Evolutionary conservation across 768 basidiomycete species (phyloP).

Genomic region (Mycena sanguinolenta): DNA sequence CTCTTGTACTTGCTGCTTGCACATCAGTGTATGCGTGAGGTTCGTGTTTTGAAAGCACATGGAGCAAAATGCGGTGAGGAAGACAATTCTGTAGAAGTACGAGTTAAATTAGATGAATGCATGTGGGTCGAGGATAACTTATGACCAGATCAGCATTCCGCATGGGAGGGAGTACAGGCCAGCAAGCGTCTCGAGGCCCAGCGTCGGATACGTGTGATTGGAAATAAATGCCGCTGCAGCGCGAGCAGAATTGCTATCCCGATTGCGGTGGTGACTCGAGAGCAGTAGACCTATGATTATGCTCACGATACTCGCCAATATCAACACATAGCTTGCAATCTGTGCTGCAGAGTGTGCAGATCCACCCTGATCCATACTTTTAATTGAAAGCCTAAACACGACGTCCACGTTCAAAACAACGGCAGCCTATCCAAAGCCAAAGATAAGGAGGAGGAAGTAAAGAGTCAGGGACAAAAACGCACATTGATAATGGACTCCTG

Average conservation of each 20-base stretch:
- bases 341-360: too few species aligned
- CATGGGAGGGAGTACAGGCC: constrained; percentile 69
- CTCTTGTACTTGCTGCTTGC: too few species aligned
- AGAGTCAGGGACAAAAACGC: too few species aligned
- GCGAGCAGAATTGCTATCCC: too few species aligned
- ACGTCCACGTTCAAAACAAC: constrained; percentile 74
- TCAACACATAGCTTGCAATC: too few species aligned
- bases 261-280: too few species aligned
- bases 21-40: constrained; percentile 43
- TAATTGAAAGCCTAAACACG: constrained; percentile 70
- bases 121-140: constrained; percentile 46
- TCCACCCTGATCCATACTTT: constrained; percentile 49
- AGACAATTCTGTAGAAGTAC: constrained; percentile 49
- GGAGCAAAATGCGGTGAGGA: constrained; percentile 54
- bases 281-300: too few species aligned
- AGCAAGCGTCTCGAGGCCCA: constrained; percentile 65
- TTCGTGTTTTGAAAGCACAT: constrained; percentile 48
- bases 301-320: too few species aligned
- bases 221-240: too few species aligned
- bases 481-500: too few species aligned
- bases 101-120: constrained; percentile 24
- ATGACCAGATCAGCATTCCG: constrained; percentile 73
- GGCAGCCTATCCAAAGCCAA: constrained; percentile 59
- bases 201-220: constrained; percentile 21
- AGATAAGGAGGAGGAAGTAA: too few species aligned